These are phyloP conservation scores for Chrysochromulina parva DNA, from an alignment of 78 protist species.

Conservation along the genomic window DNA sequence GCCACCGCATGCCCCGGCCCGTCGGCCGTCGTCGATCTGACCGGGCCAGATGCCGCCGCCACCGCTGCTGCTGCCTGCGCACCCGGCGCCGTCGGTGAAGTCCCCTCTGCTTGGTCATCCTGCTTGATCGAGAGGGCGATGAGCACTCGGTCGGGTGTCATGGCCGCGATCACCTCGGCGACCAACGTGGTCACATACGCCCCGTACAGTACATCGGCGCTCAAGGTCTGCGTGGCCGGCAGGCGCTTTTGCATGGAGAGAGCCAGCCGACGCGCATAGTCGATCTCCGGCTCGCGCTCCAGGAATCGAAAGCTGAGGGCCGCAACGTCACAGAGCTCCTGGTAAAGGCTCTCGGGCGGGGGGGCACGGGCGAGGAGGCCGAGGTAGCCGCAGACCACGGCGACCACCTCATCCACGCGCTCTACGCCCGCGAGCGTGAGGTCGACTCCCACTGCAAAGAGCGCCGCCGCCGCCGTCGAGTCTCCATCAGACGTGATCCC, in stretches of 20 bases:
- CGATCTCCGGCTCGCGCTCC: not conserved
- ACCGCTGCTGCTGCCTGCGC: no score
- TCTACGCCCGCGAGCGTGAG: conserved; percentile 2
- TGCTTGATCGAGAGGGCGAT: no score
- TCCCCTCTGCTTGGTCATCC: no score
- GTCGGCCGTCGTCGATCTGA: no score
- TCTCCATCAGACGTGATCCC: not conserved
- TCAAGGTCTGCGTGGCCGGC: not conserved
- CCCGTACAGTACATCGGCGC: not conserved
- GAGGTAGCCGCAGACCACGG: not conserved
- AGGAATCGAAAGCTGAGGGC: not conserved
- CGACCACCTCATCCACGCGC: not conserved
- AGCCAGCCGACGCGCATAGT: not conserved
- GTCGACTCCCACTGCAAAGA: not conserved
- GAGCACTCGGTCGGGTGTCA: no score
- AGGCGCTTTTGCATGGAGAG: not conserved
- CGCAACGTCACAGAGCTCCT: not conserved
- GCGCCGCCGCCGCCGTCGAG: not conserved
- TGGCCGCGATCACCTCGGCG: no score
- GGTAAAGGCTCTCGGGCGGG: not conserved
- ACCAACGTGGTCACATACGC: no score
- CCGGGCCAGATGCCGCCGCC: no score
- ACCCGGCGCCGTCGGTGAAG: no score
- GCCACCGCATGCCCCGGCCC: no score
- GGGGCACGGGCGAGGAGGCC: not conserved